Conservation (phyloP, 2,329 filamentous ascomycete genomes). For the Diaporthe amygdali region DNA sequence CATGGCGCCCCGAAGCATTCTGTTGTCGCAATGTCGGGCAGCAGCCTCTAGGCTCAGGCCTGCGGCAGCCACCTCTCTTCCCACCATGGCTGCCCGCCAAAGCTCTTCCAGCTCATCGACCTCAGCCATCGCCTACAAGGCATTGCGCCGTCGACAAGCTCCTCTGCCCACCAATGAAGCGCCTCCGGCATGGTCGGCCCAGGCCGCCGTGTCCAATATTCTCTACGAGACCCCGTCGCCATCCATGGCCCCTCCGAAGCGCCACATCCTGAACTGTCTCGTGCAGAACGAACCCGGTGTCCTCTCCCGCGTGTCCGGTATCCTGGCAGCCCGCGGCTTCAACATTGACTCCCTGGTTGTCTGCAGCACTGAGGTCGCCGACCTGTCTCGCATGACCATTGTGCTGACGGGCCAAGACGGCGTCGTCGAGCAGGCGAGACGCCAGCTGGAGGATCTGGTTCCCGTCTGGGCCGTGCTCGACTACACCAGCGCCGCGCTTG, state of each 20-base stretch:
- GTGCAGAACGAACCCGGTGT: conserved; percentile 99
- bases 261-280: conserved; percentile 96
- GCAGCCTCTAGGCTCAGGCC: conserved; percentile 27
- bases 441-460: conserved; percentile 94
- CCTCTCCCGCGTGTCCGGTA: conserved; percentile 93
- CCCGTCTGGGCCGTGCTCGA: conserved; percentile 98
- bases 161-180: conserved; percentile 81
- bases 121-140: conserved; percentile 96
- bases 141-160: conserved; percentile 86
- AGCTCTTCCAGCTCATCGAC: conserved; percentile 73
- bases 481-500: conserved; percentile 89
- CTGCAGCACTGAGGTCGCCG: conserved; percentile 96
- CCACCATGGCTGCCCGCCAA: conserved; percentile 38
- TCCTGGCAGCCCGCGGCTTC: conserved; percentile 94
- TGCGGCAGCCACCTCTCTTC: conserved; percentile 32
- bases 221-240: conserved; percentile 96
- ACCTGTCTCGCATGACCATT: conserved; percentile 98
- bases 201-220: conserved; percentile 95
- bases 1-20: conserved; percentile 26
- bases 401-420: conserved; percentile 95
- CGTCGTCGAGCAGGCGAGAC: conserved; percentile 93
- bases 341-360: conserved; percentile 99
- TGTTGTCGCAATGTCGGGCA: conserved; percentile 29
- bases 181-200: conserved; percentile 83
- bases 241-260: conserved; percentile 83